Percentiles rank a stretch among this genome's conserved stretches.
phyloP scores from a whole-genome alignment of 768 basidiomycete genomes.

The Lyophyllum atratum region DNA sequence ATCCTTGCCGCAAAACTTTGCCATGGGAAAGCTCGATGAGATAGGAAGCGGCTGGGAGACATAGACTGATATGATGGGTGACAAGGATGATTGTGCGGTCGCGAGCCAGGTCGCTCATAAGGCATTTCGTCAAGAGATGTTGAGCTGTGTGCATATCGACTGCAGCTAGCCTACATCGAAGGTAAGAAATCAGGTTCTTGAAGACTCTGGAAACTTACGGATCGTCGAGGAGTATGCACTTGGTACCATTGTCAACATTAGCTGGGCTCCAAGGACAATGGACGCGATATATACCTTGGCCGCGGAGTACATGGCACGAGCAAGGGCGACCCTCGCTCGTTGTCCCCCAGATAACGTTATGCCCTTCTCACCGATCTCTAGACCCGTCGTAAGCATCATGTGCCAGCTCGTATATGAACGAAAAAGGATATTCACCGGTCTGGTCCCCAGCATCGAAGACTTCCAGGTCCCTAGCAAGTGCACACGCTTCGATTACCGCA shows the following conservation, averaged over 20 bases:
- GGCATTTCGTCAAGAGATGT: constrained; percentile 64
- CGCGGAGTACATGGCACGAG: constrained; percentile 77
- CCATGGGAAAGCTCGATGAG: constrained; percentile 64
- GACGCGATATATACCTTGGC: constrained; percentile 43
- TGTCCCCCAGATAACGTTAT: constrained; percentile 77
- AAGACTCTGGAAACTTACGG: constrained; percentile 46
- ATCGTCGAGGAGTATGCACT: constrained; percentile 71
- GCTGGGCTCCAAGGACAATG: not conserved
- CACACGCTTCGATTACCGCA: constrained; percentile 72
- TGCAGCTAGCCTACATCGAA: constrained; percentile 53
- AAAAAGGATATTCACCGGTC: constrained; percentile 50
- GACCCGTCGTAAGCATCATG: not conserved
- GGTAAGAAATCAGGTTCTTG: constrained; percentile 12
- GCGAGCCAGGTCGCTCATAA: constrained; percentile 60
- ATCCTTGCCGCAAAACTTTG: constrained; percentile 48
- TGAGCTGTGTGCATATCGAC: constrained; percentile 80
- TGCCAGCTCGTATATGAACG: not conserved
- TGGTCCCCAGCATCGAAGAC: constrained; percentile 77
- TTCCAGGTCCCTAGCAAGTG: constrained; percentile 67
- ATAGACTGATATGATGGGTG: constrained; percentile 79
- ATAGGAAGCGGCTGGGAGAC: constrained; percentile 67
- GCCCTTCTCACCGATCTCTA: constrained; percentile 82
- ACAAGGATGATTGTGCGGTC: constrained; percentile 79
- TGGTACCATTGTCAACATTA: not conserved
- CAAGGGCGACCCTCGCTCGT: constrained; percentile 72